Conservation (phyloP, 371 early-diverging fungal genomes). For the Amoeboaphelidium protococcarum region DNA sequence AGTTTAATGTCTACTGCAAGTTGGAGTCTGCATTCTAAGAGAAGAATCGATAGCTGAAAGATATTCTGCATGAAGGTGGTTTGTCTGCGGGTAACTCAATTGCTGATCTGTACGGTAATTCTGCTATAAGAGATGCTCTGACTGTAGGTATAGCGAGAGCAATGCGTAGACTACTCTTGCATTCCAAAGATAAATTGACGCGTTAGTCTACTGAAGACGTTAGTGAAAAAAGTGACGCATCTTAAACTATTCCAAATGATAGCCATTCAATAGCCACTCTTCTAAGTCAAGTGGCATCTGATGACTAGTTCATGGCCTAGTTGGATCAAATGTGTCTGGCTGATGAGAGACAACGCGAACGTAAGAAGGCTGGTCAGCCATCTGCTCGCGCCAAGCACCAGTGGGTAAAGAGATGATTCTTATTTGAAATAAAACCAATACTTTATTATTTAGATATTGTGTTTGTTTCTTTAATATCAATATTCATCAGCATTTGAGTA, state of each 20-base stretch:
- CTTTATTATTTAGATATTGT: too few species aligned
- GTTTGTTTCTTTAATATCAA: too few species aligned
- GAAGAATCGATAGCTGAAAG: not conserved
- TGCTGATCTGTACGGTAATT: too few species aligned
- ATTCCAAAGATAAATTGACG: constrained; percentile 32
- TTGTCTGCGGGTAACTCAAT: not conserved
- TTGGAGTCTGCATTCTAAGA: constrained; percentile 56
- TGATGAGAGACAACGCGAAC: constrained; percentile 72
- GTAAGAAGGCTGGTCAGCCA: constrained; percentile 89
- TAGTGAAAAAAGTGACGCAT: too few species aligned
- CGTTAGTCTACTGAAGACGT: constrained; percentile 17
- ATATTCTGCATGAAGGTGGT: not conserved
- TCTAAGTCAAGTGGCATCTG: not conserved
- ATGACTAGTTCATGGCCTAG: not conserved
- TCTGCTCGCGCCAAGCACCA: constrained; percentile 81
- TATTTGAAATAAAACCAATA: not conserved
- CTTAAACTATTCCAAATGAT: not conserved
- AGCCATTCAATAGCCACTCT: not conserved
- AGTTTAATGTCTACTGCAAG: constrained; percentile 68
- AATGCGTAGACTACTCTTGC: constrained; percentile 43
- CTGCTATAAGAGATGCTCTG: too few species aligned
- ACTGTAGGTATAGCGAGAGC: constrained; percentile 64
- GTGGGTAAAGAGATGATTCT: constrained; percentile 25
- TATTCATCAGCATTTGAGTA: too few species aligned
- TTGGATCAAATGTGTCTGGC: constrained; percentile 41